Percentiles rank a stretch among this genome's conserved stretches.
Conservation (phyloP, 2,329 filamentous ascomycete genomes). For the Parafenestella ontariensis region DNA sequence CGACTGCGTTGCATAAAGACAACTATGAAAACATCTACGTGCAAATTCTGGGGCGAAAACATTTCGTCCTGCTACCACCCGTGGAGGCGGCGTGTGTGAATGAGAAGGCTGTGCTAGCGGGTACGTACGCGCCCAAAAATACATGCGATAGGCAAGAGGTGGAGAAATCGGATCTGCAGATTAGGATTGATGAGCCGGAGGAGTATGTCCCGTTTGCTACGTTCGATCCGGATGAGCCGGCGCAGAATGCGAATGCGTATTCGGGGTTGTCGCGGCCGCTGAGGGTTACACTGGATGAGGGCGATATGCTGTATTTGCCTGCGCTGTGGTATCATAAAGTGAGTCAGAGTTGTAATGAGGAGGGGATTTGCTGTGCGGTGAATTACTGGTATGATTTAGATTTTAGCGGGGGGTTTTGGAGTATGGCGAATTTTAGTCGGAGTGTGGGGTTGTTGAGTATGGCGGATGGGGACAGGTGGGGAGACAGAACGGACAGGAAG, state of each 20-base stretch:
- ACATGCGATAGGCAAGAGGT: constrained; percentile 20
- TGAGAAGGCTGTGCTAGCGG: constrained; percentile 65
- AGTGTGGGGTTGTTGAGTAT: constrained; percentile 35
- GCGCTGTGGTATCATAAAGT: constrained; percentile 87
- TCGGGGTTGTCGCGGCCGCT: constrained; percentile 67
- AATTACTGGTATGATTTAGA: constrained; percentile 92
- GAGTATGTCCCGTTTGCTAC: constrained; percentile 70
- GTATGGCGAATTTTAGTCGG: constrained; percentile 62
- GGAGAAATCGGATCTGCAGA: constrained; percentile 30
- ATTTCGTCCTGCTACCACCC: constrained; percentile 78
- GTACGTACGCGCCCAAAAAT: constrained; percentile 59
- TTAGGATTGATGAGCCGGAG: constrained; percentile 41
- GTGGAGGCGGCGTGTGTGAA: constrained; percentile 72
- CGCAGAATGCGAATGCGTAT: constrained; percentile 58
- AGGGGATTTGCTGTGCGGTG: constrained; percentile 77
- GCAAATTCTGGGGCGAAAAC: constrained; percentile 74
- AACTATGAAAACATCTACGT: constrained; percentile 88
- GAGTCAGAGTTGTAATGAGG: constrained; percentile 70
- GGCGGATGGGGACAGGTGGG: background rate
- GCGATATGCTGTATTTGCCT: constrained; percentile 83
- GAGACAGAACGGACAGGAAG: background rate
- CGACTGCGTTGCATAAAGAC: constrained; percentile 79
- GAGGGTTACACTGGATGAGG: constrained; percentile 71
- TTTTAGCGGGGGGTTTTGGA: constrained; percentile 73
- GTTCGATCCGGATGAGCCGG: constrained; percentile 74